These are phyloP conservation scores for Solanum gracilifrons DNA, from an alignment of 257 asterid species.

Conservation along the genomic window DNA sequence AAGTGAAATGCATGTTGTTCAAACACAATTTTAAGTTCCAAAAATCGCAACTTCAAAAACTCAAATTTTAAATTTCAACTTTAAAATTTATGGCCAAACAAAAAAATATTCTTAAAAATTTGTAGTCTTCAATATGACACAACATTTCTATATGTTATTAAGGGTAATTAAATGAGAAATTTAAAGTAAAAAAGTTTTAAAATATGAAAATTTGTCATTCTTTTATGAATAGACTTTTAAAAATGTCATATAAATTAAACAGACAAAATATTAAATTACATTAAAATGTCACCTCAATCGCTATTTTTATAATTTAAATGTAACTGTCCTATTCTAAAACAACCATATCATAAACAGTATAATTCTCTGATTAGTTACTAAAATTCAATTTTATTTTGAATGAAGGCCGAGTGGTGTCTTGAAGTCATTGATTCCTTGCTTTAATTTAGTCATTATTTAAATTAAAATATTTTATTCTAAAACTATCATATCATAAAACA, in stretches of 20 bases:
- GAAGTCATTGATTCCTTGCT: neutral
- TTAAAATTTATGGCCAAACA: neutral
- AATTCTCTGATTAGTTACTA: neutral
- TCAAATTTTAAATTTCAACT: neutral
- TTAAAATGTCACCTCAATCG: neutral
- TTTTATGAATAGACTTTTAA: neutral
- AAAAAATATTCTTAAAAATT: neutral
- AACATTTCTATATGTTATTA: neutral
- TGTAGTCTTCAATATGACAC: neutral
- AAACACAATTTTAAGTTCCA: neutral
- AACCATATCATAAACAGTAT: neutral
- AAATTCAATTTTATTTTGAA: neutral
- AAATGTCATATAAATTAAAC: neutral
- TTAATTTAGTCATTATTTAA: neutral
- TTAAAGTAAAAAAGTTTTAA: neutral
- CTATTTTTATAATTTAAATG: neutral
- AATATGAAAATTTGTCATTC: neutral
- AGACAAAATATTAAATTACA: neutral
- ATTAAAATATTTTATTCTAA: no score
- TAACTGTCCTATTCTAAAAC: neutral
- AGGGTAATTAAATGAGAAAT: neutral
- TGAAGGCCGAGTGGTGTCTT: neutral
- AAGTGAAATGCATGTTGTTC: neutral
- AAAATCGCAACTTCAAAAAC: neutral
- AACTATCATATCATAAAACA: neutral